Evolutionary conservation across 2,329 filamentous ascomycete species (phyloP), one percentile per base, ranked within the genome.

Genomic region (Monosporascus sp.): DNA sequence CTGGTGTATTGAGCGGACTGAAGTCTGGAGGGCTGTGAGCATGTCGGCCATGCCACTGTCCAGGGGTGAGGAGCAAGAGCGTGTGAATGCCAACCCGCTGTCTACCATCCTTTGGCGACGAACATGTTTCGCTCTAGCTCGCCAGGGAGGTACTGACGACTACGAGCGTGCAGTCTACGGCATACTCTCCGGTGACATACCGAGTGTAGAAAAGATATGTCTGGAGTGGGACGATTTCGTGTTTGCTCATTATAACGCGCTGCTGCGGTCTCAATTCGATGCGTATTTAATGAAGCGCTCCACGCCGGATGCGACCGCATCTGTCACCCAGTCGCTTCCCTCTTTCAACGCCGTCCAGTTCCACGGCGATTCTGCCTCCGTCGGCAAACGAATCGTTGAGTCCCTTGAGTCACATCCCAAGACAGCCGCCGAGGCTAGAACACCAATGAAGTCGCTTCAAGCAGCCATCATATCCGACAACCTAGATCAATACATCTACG

Each of bases 81-180:
- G 69, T 15, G 70, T 73, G 2, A 71, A 74, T 37, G 67, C 67
- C 49, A 72, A 78, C 56, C 71, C 75, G 1, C 67, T 71, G 35
- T 76, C 81, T 0, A 72, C 81, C 20, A 73, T 80, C n/a, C 74
- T 91, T 5, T 95, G 89, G 86, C 83, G 88, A 52, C 85, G 88
- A 49, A 89, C 89, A 75, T 93, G 88, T 70, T 88, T 85, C 66
- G 80, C 83, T 20, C 67, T 86, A 48, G 86, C 89, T 50, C 85
- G 87, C 22, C 83, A 88, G 49, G 83, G 85, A 2, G 83, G 83
- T 25, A 81, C 81, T 1, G 86, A 89, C 61, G 82, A 88, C 50
- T 93, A 91, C 64, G 91, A 99, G 72, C 83, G 86, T 52, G 94
- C 93, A 18, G 90, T 96, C 0, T 97, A 96, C 66, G 93, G 90